Base-by-base conservation (phyloP, 768 basidiomycete species). In the Dentipellis fragilis region DNA sequence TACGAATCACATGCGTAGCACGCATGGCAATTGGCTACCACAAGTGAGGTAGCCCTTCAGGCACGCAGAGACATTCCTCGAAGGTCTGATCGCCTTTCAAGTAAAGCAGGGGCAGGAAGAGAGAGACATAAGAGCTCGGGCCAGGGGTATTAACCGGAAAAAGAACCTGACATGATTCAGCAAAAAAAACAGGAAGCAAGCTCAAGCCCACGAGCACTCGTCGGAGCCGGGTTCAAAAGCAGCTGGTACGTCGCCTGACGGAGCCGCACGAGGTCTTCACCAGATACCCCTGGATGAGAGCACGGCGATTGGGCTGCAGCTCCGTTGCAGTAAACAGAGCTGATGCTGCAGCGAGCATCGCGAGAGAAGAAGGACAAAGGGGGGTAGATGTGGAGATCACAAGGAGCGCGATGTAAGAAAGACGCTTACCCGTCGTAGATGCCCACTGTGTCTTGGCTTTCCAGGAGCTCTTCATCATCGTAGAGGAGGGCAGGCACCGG, bases 391-490 rank as follows among this genome's bases (percentile, higher is more conserved):
- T 21, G 29, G 51, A 23, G 38, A 58, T n/a, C 38, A 40, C 39
- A 22, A 22, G 16, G 54, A 21, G 23, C 40, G 21, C 22, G 34
- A 37, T 16, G 21, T 34, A 21, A n/a, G 54, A 49, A 53, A 22
- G 40, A 14, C 56, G 71, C 85, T 59, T 68, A 94, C 93, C 91
- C 92, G 61, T 93, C 85, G 64, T 98, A 98, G 54, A 98, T 84
- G 1, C 94, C 94, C 5, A 97, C 85, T 51, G 72, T 73, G 47
- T 91, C 87, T 65, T 92, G 90, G 47, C 77, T 80, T 7, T 80
- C 75, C 2, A 89, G 71, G 34, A 89, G 72, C 47, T 82, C 81
- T 69, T 98, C 95, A 55, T 93, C 90, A 12, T 80, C 75, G 64
- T 89, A 93, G 0, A 93, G 74, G 14, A 89, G 73, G 1, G 89